phyloP scores from a whole-genome alignment of 495 filamentous ascomycete species.

The Aspergillus nidulans region DNA sequence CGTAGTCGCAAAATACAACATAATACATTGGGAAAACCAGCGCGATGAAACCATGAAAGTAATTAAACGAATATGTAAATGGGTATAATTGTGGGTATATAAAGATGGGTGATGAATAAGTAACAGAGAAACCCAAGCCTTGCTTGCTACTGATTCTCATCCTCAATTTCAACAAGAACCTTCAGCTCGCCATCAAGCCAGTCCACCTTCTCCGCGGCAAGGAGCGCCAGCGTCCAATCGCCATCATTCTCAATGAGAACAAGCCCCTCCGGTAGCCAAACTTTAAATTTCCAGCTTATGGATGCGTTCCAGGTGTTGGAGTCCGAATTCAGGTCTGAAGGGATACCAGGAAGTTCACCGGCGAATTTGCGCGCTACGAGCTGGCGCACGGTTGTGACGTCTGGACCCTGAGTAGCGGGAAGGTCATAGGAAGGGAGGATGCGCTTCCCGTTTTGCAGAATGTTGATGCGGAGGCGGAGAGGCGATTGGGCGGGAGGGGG shows the following conservation, averaged over 20 bases:
- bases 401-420: conserved; percentile 32
- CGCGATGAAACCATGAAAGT: too few species aligned
- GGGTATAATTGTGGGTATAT: conserved; percentile 1
- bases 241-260: conserved; percentile 33
- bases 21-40: too few species aligned
- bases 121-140: not conserved
- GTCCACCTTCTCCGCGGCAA: conserved; percentile 40
- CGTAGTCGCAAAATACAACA: too few species aligned
- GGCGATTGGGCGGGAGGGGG: conserved; percentile 11
- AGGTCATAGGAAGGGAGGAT: conserved; percentile 37
- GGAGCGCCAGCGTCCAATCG: conserved; percentile 42
- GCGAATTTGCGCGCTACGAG: conserved; percentile 31
- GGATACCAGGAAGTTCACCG: conserved; percentile 28
- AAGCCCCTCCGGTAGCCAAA: conserved; percentile 40
- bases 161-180: conserved; percentile 39
- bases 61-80: too few species aligned
- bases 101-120: not conserved
- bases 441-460: conserved; percentile 40
- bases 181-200: conserved; percentile 52
- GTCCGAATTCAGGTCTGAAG: conserved; percentile 16
- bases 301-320: conserved; percentile 15
- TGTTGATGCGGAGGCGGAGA: conserved; percentile 36
- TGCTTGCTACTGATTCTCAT: not conserved
- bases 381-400: conserved; percentile 29
- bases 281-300: conserved; percentile 34